Base-by-base conservation (phyloP, 805 yeast species). In the Barnettozyma californica region DNA sequence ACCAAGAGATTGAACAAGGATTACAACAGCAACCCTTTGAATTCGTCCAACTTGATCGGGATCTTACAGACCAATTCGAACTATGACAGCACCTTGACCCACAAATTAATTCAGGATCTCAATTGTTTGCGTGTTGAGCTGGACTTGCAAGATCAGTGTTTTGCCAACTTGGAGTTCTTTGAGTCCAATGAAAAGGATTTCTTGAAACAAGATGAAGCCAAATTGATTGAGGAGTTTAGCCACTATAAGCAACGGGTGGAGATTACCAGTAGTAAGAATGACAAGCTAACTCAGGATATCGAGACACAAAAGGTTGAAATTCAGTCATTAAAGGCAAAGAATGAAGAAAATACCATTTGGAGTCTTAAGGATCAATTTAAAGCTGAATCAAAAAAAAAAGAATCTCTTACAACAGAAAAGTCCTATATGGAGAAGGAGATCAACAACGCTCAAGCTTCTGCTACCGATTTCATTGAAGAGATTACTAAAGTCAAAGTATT, bases 21-120 rank as follows among this genome's bases (percentile, higher is more conserved):
- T 50, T 87, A 87, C 60, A 74, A 85, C 7, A 74, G 84, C 23
- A 86, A 86, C 57, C 91, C 94, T 1, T 63, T 84, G 39, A 76
- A 74, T 41, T 80, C 77, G 53, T 75, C 74, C 48, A 72, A 69
- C 62, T 71, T 74, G 18, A 23, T 38, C 14, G 86, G 85, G 11
- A 77, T 81, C 8, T 64, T 75, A 16, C 67, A 74, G 25, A 69
- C 72, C 27, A 65, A 65, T 23, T 55, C 62, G 2, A 61, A 69
- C 36, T 67, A 67, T 52, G 62, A 69, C 39, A 73, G 69, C 18
- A 65, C 79, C 8, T 66, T 83, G 44, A 84, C 91, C 1, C 95
- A 85, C 59, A 79, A 76, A 46, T 63, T 82, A 49, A 73, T 84
- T 29, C 76, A 78, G 59, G 76, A 78, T 47, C 73, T 83, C 53